Percentiles rank a stretch among this genome's conserved stretches.
Conservation (phyloP, 495 filamentous ascomycete genomes). For the Penicillium lagena region DNA sequence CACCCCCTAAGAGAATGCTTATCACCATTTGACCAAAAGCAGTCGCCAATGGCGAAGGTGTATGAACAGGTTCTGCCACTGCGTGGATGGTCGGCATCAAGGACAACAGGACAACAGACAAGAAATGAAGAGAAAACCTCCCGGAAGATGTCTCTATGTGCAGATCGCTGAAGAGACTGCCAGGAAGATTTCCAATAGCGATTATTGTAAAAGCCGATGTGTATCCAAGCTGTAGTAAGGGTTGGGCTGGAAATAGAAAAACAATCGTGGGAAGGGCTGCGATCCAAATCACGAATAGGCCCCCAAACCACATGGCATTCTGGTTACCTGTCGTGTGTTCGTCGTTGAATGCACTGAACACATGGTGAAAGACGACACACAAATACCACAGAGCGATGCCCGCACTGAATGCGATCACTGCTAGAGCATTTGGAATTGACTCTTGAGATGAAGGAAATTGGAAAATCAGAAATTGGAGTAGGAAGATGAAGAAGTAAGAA, state of each 20-base stretch:
- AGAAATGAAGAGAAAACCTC: conserved; percentile 7
- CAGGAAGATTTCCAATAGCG: conserved; percentile 1
- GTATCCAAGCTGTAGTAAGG: conserved; percentile 2
- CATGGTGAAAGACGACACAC: conserved; percentile 1
- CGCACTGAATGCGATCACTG: not conserved
- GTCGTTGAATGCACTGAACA: not conserved
- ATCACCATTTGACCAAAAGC: too few species aligned
- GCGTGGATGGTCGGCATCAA: conserved; percentile 4
- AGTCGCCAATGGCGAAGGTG: not conserved
- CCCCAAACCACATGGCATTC: not conserved
- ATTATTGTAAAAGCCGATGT: not conserved
- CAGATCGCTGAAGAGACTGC: not conserved
- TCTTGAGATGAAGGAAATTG: conserved; percentile 3
- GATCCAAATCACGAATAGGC: conserved; percentile 1
- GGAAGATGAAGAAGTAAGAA: conserved; percentile 4
- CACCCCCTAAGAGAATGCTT: too few species aligned
- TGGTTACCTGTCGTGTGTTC: not conserved
- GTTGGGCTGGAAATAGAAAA: conserved; percentile 1
- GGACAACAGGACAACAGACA: not conserved
- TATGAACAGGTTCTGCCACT: not conserved
- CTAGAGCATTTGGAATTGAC: not conserved
- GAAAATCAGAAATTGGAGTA: conserved; percentile 3
- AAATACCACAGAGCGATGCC: conserved; percentile 3
- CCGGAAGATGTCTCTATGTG: not conserved
- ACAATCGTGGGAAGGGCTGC: conserved; percentile 1